Conservation (phyloP, 2,329 filamentous ascomycete species). For the Arthrobotrys pseudoclavata region DNA sequence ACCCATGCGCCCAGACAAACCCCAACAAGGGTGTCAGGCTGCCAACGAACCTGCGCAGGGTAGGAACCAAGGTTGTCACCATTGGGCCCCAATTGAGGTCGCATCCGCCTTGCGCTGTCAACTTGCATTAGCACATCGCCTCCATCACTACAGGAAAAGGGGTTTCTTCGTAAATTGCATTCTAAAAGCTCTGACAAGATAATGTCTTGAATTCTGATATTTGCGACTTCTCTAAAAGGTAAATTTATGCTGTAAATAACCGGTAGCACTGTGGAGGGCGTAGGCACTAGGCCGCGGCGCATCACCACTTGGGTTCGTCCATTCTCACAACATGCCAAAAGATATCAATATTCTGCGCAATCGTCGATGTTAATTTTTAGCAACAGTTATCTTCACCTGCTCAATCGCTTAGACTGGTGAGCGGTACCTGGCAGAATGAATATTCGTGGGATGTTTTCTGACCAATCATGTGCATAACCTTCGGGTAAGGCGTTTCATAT, state of each 20-base stretch:
- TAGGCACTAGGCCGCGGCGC: constrained; percentile 28
- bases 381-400: constrained; percentile 30
- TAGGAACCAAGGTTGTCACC: constrained; percentile 19
- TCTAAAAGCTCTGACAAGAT: constrained; percentile 51
- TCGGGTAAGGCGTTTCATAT: constrained; percentile 57
- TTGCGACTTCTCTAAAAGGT: constrained; percentile 46
- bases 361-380: constrained; percentile 25
- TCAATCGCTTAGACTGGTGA: constrained; percentile 40
- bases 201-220: constrained; percentile 32
- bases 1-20: constrained; percentile 34
- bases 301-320: constrained; percentile 20
- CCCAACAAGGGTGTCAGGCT: constrained; percentile 31
- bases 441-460: constrained; percentile 18
- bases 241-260: constrained; percentile 47
- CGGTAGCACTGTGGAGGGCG: constrained; percentile 32
- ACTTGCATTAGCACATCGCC: constrained; percentile 26
- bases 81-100: constrained; percentile 37
- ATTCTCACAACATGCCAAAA: constrained; percentile 9
- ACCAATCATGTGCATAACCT: constrained; percentile 43
- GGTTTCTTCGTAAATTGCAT: constrained; percentile 44
- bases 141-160: constrained; percentile 39
- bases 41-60: constrained; percentile 30
- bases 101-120: constrained; percentile 40
- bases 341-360: background rate
- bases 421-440: constrained; percentile 30